Conservation (phyloP, 2,329 filamentous ascomycete genomes). For the Rutstroemia sp. region DNA sequence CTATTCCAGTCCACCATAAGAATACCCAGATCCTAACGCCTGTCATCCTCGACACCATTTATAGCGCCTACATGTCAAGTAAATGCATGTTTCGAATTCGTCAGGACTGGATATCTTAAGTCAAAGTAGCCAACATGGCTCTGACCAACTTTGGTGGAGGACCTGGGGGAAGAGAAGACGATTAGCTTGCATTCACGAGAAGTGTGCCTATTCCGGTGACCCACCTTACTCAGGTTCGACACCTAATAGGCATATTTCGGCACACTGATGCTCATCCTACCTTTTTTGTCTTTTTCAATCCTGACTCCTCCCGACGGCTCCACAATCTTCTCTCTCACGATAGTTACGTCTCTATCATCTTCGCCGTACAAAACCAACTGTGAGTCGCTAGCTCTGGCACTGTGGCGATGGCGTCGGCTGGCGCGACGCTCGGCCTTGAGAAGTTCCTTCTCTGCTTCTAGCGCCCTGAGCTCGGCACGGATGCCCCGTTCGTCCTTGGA, state of each 20-base stretch:
- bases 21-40: not conserved
- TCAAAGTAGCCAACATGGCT: constrained; percentile 65
- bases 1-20: not conserved
- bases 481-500: constrained; percentile 47
- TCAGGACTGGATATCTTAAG: constrained; percentile 33
- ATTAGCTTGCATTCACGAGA: constrained; percentile 16
- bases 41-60: not conserved
- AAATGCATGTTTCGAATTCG: not conserved
- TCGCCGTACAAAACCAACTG: constrained; percentile 56
- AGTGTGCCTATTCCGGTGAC: constrained; percentile 16
- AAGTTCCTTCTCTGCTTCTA: constrained; percentile 33
- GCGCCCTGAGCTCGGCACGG: constrained; percentile 53
- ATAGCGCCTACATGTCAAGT: no score
- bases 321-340: constrained; percentile 46
- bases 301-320: constrained; percentile 53
- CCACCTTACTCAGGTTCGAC: constrained; percentile 22
- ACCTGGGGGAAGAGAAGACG: constrained; percentile 36
- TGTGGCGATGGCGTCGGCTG: constrained; percentile 42
- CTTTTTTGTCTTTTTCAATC: constrained; percentile 87
- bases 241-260: constrained; percentile 52
- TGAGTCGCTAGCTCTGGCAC: constrained; percentile 47
- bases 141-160: constrained; percentile 57
- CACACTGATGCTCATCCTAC: constrained; percentile 85
- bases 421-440: constrained; percentile 49
- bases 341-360: constrained; percentile 39